phyloP scores from a whole-genome alignment of 495 filamentous ascomycete species.

The Diplogelasinospora grovesii region DNA sequence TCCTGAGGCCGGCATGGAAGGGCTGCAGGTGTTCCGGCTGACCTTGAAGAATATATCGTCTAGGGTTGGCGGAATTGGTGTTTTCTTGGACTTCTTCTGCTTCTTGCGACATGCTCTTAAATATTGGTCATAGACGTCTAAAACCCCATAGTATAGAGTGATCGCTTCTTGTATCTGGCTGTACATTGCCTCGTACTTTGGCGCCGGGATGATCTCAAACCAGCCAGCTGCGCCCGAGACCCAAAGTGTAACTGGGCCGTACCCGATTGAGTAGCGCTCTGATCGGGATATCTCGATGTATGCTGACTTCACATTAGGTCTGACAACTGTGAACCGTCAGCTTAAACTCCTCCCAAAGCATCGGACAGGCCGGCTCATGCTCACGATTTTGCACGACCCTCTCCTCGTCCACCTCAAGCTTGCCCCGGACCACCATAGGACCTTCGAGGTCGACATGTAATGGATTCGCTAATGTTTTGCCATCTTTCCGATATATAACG shows the following conservation, averaged over 20 bases:
- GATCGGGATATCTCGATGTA: constrained; percentile 60
- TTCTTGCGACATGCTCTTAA: constrained; percentile 25
- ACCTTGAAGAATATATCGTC: constrained; percentile 38
- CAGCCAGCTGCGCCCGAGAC: constrained; percentile 71
- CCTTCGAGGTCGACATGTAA: constrained; percentile 35
- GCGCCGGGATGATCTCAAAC: constrained; percentile 63
- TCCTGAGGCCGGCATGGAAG: not conserved
- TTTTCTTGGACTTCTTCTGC: constrained; percentile 16
- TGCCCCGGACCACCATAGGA: constrained; percentile 38
- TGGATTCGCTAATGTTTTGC: constrained; percentile 34
- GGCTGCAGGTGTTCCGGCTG: constrained; percentile 8
- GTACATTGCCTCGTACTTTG: constrained; percentile 54
- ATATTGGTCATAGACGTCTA: constrained; percentile 28
- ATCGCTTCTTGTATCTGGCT: constrained; percentile 63
- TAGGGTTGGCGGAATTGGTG: constrained; percentile 12
- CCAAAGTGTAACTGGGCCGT: constrained; percentile 63
- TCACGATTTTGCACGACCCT: constrained; percentile 3
- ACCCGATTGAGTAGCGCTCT: constrained; percentile 62
- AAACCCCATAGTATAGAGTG: constrained; percentile 60
- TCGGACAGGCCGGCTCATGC: not conserved
- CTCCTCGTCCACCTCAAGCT: constrained; percentile 29
- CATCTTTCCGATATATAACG: constrained; percentile 35
- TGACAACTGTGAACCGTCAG: constrained; percentile 40
- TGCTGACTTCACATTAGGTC: constrained; percentile 37
- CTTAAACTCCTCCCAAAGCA: not conserved